Conservation (phyloP, 805 yeast genomes). For the Cyberlindnera xylosilytica region DNA sequence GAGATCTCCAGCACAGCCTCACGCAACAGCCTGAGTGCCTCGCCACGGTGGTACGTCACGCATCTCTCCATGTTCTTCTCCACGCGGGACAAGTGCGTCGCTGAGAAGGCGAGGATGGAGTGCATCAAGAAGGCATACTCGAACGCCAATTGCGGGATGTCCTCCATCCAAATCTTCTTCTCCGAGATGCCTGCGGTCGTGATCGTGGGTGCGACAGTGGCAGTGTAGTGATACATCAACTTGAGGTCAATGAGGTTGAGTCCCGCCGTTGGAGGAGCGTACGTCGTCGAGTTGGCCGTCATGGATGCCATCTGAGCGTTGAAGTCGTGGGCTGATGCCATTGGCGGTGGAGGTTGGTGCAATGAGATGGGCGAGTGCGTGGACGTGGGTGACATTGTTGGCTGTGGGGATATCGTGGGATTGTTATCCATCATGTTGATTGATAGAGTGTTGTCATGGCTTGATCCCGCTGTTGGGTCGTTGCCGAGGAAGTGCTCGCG, state of each 20-base stretch:
- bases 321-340: conserved; percentile 15
- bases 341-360: conserved; percentile 15
- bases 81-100: conserved; percentile 82
- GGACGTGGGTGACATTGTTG: conserved; percentile 28
- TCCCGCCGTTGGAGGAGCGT: conserved; percentile 45
- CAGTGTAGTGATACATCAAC: conserved; percentile 83
- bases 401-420: conserved; percentile 31
- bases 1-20: conserved; percentile 85
- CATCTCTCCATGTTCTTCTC: conserved; percentile 75
- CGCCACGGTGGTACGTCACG: conserved; percentile 83
- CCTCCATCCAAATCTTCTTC: conserved; percentile 80
- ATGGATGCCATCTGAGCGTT: conserved; percentile 8
- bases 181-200: conserved; percentile 90
- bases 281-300: conserved; percentile 14
- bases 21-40: conserved; percentile 74
- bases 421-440: conserved; percentile 26
- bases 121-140: conserved; percentile 90
- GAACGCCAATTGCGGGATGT: conserved; percentile 86
- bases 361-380: conserved; percentile 24
- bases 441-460: conserved; percentile 19
- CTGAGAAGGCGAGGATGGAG: conserved; percentile 83
- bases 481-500: not conserved
- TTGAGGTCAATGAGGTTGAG: conserved; percentile 55
- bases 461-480: not conserved
- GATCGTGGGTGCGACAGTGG: conserved; percentile 80